A percentile compares a stretch with the other conserved stretches of the same genome.
phyloP scores from a whole-genome alignment of 768 basidiomycete genomes.

The Boletus rubescentipes region DNA sequence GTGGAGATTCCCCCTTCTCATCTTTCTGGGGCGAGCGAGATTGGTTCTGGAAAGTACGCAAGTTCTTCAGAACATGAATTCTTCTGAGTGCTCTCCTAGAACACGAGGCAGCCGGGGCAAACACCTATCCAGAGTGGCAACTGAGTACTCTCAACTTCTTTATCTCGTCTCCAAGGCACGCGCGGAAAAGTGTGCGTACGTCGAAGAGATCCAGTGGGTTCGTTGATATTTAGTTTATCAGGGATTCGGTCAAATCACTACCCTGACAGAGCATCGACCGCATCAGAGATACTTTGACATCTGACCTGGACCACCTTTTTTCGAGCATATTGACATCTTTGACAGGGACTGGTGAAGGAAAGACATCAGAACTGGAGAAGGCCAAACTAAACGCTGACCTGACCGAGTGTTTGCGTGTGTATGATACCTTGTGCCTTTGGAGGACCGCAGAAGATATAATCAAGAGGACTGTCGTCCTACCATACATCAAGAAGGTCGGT shows the following conservation, averaged over 20 bases:
- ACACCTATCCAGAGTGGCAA: slow-evolving; percentile 79
- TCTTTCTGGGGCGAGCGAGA: slow-evolving; percentile 23
- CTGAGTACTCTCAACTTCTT: slow-evolving; percentile 88
- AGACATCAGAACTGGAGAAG: slow-evolving; percentile 61
- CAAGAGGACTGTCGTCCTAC: slow-evolving; percentile 64
- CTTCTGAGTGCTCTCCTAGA: slow-evolving; percentile 36
- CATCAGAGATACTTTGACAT: slow-evolving; percentile 80
- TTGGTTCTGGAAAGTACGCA: slow-evolving; percentile 38
- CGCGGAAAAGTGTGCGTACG: slow-evolving; percentile 72
- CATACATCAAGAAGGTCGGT: slow-evolving; percentile 74
- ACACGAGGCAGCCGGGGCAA: slow-evolving; percentile 67
- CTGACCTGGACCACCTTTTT: slow-evolving; percentile 84
- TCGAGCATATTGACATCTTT: slow-evolving; percentile 55
- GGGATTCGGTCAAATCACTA: slow-evolving; percentile 9
- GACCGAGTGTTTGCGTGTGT: slow-evolving; percentile 76
- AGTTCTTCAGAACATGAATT: neutral
- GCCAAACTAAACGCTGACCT: slow-evolving; percentile 63
- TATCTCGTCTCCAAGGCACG: slow-evolving; percentile 87
- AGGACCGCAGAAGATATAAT: slow-evolving; percentile 87
- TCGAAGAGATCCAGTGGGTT: slow-evolving; percentile 86
- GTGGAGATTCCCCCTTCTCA: slow-evolving; percentile 32
- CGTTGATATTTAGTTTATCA: slow-evolving; percentile 29
- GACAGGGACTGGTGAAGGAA: slow-evolving; percentile 47
- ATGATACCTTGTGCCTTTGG: slow-evolving; percentile 80
- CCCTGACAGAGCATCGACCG: slow-evolving; percentile 70